Conservation (phyloP, 139 green algal species). For the Micromonas pusilla region DNA sequence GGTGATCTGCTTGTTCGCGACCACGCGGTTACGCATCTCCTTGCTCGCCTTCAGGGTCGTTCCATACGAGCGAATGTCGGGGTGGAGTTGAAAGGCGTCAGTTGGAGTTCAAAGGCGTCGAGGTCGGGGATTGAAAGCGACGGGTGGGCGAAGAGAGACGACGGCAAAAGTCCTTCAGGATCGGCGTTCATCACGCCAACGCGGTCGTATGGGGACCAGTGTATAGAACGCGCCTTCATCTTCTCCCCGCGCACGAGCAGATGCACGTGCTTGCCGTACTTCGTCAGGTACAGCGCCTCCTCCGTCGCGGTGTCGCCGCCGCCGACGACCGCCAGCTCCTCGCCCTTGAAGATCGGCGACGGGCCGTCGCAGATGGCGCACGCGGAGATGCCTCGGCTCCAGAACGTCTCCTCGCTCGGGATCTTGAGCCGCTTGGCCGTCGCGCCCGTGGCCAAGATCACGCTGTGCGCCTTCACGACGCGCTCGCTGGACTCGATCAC, state of each 20-base stretch:
- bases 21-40: slow-evolving; percentile 68
- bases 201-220: too few relatives aligned
- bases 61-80: too few relatives aligned
- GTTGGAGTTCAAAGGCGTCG: too few relatives aligned
- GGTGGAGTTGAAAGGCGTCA: too few relatives aligned
- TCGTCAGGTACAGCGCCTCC: slow-evolving; percentile 96
- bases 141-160: too few relatives aligned
- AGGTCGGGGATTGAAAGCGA: too few relatives aligned
- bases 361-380: slow-evolving; percentile 96
- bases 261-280: slow-evolving; percentile 91
- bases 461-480: slow-evolving; percentile 56
- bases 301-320: slow-evolving; percentile 92
- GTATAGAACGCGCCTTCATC: slow-evolving; percentile 82
- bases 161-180: too few relatives aligned
- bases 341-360: slow-evolving; percentile 40
- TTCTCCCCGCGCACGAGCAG: slow-evolving; percentile 73
- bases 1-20: slow-evolving; percentile 38
- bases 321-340: slow-evolving; percentile 88
- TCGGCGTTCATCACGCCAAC: too few relatives aligned
- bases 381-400: slow-evolving; percentile 85
- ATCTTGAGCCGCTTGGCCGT: slow-evolving; percentile 79
- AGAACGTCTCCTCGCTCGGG: slow-evolving; percentile 82
- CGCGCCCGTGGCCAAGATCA: slow-evolving; percentile 95
- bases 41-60: too few relatives aligned
- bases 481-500: slow-evolving; percentile 33